Evolutionary conservation across 2,329 filamentous ascomycete species (phyloP), one percentile per base, ranked within the genome.

Genomic region (Sporothrix euskadiensis): DNA sequence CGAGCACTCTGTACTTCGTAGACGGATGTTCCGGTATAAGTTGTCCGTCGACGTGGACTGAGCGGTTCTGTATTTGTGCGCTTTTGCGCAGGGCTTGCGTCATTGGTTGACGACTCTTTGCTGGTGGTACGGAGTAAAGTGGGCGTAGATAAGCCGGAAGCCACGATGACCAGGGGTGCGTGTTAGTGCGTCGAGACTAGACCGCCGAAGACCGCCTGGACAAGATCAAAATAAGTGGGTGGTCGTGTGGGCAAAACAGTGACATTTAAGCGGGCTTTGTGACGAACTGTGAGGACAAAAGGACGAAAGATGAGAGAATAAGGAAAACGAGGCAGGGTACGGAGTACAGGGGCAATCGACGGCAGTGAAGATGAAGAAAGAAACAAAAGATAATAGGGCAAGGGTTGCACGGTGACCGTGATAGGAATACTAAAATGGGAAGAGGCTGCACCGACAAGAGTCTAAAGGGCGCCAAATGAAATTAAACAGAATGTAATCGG

Each of bases 31-130:
- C 30, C 30, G 56, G 57, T 71, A 47, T 63, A 47, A 65, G 44
- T 47, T 35, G 54, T 59, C 56, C 56, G 14, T 59, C 22, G 8
- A 35, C 35, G 35, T 8, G 35, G 35, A 35, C 35, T 35, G 41
- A 19, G 39, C 19, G 4, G 22, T 49, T 19, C 5, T 30, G 35
- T n/a, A 16, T 39, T 44, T 56, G 41, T 57, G 16, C 14, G 68
- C 35, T 32, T 19, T 35, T 47, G 63, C 9, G 35, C 26, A 16
- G 16, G 54, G 71, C 71, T 73, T 73, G 71, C 71, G 71, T 70
- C 71, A 73, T 73, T 73, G 71, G 71, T 69, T 70, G 71, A 70
- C 66, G 65, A 73, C 41, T 35, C 22, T 65, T 35, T 49, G 19
- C 8, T 35, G 19, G 32, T 52, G 47, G 47, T 26, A 26, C 26